Evolutionary conservation across 257 asterid genomes (phyloP).

Genomic region (Perilla frutescens): DNA sequence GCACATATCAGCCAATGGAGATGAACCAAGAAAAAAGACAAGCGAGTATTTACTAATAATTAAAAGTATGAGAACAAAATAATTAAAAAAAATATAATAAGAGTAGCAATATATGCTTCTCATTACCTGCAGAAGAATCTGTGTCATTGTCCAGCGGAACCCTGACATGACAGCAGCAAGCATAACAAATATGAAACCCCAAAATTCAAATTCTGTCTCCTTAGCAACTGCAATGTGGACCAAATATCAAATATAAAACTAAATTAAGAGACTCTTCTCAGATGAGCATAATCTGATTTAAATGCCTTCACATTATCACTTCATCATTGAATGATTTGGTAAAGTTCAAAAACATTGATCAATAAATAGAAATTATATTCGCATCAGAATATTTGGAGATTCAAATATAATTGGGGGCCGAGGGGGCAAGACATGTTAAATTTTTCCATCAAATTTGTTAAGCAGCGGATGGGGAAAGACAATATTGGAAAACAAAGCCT

Average conservation of each 20-base stretch:
- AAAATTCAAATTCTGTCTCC: slow-evolving; percentile 88
- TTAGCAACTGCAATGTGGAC: slow-evolving; percentile 72
- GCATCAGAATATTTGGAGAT: too few species aligned
- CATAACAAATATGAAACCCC: slow-evolving; percentile 91
- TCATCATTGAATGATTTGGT: background rate
- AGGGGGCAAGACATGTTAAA: too few species aligned
- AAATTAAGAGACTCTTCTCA: background rate
- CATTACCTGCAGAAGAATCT: slow-evolving; percentile 94
- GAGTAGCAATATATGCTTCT: slow-evolving; percentile 17
- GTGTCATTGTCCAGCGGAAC: slow-evolving; percentile 98
- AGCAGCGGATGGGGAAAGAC: background rate
- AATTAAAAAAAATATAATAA: slow-evolving; percentile 8
- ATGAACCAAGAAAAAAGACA: slow-evolving; percentile 40
- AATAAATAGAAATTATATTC: too few species aligned
- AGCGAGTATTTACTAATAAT: slow-evolving; percentile 28
- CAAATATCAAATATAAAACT: slow-evolving; percentile 24
- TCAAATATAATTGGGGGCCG: too few species aligned
- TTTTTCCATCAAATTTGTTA: background rate
- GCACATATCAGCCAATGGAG: slow-evolving; percentile 47
- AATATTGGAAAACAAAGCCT: background rate
- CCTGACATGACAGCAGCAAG: slow-evolving; percentile 99
- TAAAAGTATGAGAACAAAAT: slow-evolving; percentile 11
- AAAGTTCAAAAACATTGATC: too few species aligned
- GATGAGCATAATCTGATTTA: background rate
- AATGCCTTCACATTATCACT: background rate